Base-by-base conservation (phyloP, 495 filamentous ascomycete genomes). In the Oleoguttula mirabilis region DNA sequence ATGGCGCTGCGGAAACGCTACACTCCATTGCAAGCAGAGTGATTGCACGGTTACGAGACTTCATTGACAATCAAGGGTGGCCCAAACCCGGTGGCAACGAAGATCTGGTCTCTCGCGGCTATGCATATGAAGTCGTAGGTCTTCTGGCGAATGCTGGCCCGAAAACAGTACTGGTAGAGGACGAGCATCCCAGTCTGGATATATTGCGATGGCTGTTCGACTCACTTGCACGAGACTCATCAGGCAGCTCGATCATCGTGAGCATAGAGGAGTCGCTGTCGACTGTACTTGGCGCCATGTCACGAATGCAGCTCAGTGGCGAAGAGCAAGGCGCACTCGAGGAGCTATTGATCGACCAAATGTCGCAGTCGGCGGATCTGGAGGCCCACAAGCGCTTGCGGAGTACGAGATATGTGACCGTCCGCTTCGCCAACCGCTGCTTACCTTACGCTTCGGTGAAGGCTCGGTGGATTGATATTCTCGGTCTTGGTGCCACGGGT, bases 361-460 rank as follows among this genome's bases (percentile, higher is more conserved):
- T 58, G 39, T 37, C 47, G 21, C 49, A 55, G 43, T 55, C 58
- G 41, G 33, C 34, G 21, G 58, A 54, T 37, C 57, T 59, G 35
- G 50, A 47, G 43, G 54, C 53, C 30, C 27, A 32, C 31, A 43
- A 50, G 34, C 40, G 50, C 10, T 14, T 49, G 6, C 32, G 85
- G 42, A 80, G 76, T 39, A 78, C 80, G 36, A 76, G 84, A 6
- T 88, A 85, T 61, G 75, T 82, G 15, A 80, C 81, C n/a, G 73
- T 90, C 3, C 79, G 86, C 19, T 95, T 87, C 67, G 82, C 86
- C 2, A 95, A 95, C 52, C 69, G 81, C n/a, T 93, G 85, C 52
- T 66, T 98, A 10, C 76, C 79, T 2, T 95, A 80, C 47, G 67
- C 63, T 25, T 84, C 92, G 54, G 69, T 85, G 10, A 67, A 76